Evolutionary conservation across 1,139 yeast species (phyloP), one percentile per base, ranked within the genome.

Genomic region (Yamadazyma spencermartinsiae): DNA sequence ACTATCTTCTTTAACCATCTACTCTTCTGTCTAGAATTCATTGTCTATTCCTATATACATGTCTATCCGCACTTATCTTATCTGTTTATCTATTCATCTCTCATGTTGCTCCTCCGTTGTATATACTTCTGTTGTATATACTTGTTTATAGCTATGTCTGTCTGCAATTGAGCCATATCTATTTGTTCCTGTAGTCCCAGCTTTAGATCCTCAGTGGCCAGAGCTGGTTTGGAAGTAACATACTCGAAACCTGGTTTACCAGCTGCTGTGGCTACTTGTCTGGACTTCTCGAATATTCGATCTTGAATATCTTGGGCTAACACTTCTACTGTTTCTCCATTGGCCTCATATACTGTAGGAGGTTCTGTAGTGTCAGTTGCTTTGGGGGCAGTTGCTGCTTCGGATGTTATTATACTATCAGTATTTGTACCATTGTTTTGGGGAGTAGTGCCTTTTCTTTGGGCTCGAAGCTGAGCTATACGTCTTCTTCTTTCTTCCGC

Each of bases 251-350:
- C 30, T 2, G 23, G 24, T 13, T 33, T 35, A 6, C 35, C 26
- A 11, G 38, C 43, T 9, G 24, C 12, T 4, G 12, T 8, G 17
- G 58, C 61, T 18, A 44, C 45, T 14, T 43, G 39, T 29, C 51
- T 39, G 14, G 60, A 51, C 16, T 45, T 46, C 8, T 41, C 40
- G 31, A 56, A 42, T 11, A 61, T 54, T 27, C 54, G 51, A 19
- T 51, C 50, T 37, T 60, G 64, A 10, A 62, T 52, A 15, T 54
- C 48, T 10, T 45, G 39, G 1, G 65, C 58, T 13, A 61, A 45
- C 4, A 52, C 54, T 36, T 63, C 68, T 2, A 62, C 65, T 1
- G 65, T 62, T 40, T 61, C 66, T 21, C 30, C 29, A 7, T 13
- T 4, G 12, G 9, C 26, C n/a, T 34, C 25, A 17, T 26, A 16